Base-by-base conservation (phyloP, 2,329 filamentous ascomycete genomes). In the Dactylellina leptospora region DNA sequence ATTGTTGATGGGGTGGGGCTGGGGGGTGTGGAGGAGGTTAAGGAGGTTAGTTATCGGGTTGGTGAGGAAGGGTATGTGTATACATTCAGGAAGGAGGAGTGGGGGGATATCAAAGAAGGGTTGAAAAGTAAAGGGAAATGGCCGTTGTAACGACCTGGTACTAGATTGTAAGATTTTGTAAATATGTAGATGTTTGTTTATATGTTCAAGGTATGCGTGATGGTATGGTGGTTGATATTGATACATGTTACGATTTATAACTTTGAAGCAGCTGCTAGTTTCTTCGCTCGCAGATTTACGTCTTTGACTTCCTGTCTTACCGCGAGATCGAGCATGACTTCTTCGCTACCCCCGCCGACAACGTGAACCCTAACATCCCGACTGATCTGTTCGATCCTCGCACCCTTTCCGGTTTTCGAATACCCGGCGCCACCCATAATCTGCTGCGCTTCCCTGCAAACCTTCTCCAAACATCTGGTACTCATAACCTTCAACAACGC, bases 311-410 rank as follows among this genome's bases (percentile, higher is more conserved):
- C 53, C 78, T 91, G 89, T 11, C 89, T 81, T 1, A 91, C 84
- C 0, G 86, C 86, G 38, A 91, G 80, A 79, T 91, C 89, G 8
- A 90, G 80, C 81, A 91, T 82, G 1, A 92, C 88, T 78, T 92
- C 89, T 78, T 92, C 89, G 4, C 85, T 87, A 0, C 89, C 89
- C 53, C 89, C 89, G 0, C 87, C 87, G 47, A 90, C 87, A 40
- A 85, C 80, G 1, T 84, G 82, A 1, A 85, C 86, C 1, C 86
- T 85, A 0, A 89, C 86, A 76, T 90, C 87, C 20, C 87, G 82
- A 75, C 68, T 83, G 56, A 85, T 84, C 74, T 84, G 83, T 76
- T 85, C 84, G 40, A 85, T 81, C 1, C 81, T 80, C 30, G 79
- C 83, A 1, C 84, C 84, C 40, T 81, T 82, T 0, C 83, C 83